Percentiles rank a stretch among this genome's conserved stretches.
These are phyloP conservation scores for Kuraishia piskuri DNA, from an alignment of 805 yeast genomes.

Conservation along the genomic window DNA sequence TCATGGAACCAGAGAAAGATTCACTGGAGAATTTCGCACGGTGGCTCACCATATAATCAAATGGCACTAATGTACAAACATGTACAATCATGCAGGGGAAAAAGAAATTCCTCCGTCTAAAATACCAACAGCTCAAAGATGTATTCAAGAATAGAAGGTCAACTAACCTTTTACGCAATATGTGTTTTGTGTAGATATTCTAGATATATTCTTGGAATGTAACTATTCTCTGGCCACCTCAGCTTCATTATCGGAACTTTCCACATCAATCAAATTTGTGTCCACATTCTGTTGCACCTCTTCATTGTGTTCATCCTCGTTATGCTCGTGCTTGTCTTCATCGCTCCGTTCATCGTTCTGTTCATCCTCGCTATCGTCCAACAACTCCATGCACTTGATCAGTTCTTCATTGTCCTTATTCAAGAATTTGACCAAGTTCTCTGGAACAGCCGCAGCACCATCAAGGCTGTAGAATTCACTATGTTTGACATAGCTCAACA, in stretches of 20 bases:
- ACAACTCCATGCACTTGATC: slow-evolving; percentile 10
- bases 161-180: no score
- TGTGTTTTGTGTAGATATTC: no score
- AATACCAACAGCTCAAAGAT: no score
- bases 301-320: not conserved
- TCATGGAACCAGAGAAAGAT: no score
- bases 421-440: slow-evolving; percentile 20
- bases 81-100: not conserved
- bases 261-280: not conserved
- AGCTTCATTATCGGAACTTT: not conserved
- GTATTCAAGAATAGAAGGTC: no score
- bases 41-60: no score
- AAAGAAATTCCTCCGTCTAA: no score
- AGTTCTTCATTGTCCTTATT: slow-evolving; percentile 19
- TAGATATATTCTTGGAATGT: no score
- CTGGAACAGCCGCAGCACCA: slow-evolving; percentile 10
- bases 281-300: not conserved
- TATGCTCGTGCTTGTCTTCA: not conserved
- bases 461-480: slow-evolving; percentile 11
- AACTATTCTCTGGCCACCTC: no score
- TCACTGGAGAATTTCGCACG: no score
- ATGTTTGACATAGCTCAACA: slow-evolving; percentile 24
- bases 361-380: slow-evolving; percentile 1
- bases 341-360: not conserved
- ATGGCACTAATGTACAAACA: not conserved